Percentiles rank a stretch among this genome's conserved stretches.
phyloP scores from a whole-genome alignment of 192 early-diverging fungal genomes.

The Globomyces pollinis-pini region DNA sequence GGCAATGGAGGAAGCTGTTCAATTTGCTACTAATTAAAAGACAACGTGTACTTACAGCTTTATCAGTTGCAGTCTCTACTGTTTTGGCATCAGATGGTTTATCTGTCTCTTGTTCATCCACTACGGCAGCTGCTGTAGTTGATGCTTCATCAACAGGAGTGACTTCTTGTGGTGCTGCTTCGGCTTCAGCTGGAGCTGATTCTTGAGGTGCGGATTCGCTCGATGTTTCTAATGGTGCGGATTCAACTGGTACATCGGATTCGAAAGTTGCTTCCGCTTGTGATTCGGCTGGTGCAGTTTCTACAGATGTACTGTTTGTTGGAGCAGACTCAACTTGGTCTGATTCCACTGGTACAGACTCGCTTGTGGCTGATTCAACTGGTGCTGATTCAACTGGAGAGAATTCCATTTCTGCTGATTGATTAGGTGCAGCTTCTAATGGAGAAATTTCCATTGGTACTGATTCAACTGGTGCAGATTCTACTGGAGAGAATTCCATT shows the following conservation, averaged over 20 bases:
- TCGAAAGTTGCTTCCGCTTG: not conserved
- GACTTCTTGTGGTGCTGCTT: too few relatives aligned
- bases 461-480: not conserved
- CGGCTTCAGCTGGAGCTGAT: not conserved
- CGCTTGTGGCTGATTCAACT: not conserved
- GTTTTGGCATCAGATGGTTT: too few relatives aligned
- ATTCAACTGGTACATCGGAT: not conserved
- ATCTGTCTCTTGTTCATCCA: too few relatives aligned
- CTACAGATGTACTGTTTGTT: too few relatives aligned
- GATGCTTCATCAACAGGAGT: too few relatives aligned
- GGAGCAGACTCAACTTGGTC: not conserved
- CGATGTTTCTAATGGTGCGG: not conserved
- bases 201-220: not conserved
- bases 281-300: not conserved
- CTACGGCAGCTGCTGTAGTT: too few relatives aligned
- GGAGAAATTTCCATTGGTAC: not conserved
- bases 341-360: not conserved
- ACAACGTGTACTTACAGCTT: too few relatives aligned
- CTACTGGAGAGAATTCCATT: not conserved
- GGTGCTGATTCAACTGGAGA: not conserved
- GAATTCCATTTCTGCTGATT: not conserved
- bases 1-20: too few relatives aligned
- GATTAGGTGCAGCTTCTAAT: not conserved
- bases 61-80: too few relatives aligned
- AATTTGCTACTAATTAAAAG: too few relatives aligned